Conservation (phyloP, 2,329 filamentous ascomycete genomes). For the Amauroascus verrucosus region DNA sequence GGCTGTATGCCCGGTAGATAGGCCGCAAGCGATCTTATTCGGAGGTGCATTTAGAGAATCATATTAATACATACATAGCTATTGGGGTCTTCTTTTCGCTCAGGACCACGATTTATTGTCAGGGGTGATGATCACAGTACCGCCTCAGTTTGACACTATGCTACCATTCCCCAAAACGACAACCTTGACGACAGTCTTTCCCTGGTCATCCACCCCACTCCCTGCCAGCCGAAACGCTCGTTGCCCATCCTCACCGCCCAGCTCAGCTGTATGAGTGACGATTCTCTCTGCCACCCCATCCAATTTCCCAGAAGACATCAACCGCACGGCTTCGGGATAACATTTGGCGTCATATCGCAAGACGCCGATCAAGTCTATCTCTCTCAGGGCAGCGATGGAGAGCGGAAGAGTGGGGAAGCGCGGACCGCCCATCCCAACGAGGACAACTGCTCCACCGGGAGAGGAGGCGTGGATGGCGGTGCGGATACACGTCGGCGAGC, state of each 20-base stretch:
- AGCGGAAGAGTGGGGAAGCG: constrained; percentile 43
- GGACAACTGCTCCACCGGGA: constrained; percentile 44
- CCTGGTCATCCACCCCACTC: constrained; percentile 42
- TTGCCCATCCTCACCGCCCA: constrained; percentile 38
- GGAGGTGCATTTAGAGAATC: neutral
- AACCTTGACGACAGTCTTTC: constrained; percentile 46
- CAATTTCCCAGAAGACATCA: constrained; percentile 43
- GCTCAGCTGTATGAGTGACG: constrained; percentile 43
- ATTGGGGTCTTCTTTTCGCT: neutral
- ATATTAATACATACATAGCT: neutral
- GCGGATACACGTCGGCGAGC: constrained; percentile 37
- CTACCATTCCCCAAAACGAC: constrained; percentile 30
- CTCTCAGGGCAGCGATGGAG: constrained; percentile 45
- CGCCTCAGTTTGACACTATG: neutral
- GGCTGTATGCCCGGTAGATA: neutral
- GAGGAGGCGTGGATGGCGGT: constrained; percentile 37
- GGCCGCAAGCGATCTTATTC: neutral
- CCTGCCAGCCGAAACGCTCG: constrained; percentile 44
- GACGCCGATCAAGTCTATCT: constrained; percentile 49
- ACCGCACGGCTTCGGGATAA: constrained; percentile 45
- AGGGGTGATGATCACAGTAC: no score
- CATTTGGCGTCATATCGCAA: constrained; percentile 46
- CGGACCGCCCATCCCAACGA: constrained; percentile 49
- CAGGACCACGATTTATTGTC: no score
- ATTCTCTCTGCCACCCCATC: constrained; percentile 42